Percentiles rank a stretch among this genome's conserved stretches.
These are phyloP conservation scores for Fragilariopsis cylindrus DNA, from an alignment of 108 stramenopile genomes.

Conservation along the genomic window DNA sequence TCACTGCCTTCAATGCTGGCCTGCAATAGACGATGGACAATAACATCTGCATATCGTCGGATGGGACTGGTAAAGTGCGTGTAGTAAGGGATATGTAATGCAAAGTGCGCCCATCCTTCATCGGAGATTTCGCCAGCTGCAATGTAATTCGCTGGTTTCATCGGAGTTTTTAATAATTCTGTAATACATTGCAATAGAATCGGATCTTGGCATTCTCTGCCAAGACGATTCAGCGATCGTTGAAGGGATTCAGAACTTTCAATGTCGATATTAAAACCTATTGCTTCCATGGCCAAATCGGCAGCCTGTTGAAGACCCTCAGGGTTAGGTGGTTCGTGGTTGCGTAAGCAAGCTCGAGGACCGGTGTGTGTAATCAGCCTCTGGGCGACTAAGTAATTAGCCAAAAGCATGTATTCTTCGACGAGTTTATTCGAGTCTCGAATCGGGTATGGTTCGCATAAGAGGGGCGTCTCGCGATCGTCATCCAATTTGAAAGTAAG, in stretches of 20 bases:
- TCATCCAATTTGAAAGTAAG: conserved; percentile 87
- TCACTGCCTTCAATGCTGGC: conserved; percentile 81
- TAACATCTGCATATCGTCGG: conserved; percentile 94
- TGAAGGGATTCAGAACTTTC: conserved; percentile 73
- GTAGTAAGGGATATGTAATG: conserved; percentile 96
- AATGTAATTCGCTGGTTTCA: conserved; percentile 91
- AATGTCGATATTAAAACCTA: conserved; percentile 68
- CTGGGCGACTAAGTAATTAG: conserved; percentile 96
- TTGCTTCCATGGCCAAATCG: conserved; percentile 52
- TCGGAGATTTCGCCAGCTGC: conserved; percentile 73
- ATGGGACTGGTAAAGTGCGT: conserved; percentile 98
- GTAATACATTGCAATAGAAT: conserved; percentile 81
- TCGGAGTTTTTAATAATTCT: conserved; percentile 83
- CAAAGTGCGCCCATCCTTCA: conserved; percentile 86
- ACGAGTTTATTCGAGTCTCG: conserved; percentile 92
- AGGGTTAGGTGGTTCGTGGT: conserved; percentile 69
- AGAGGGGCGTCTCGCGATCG: conserved; percentile 84
- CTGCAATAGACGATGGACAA: conserved; percentile 92
- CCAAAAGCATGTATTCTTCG: conserved; percentile 98
- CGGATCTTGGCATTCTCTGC: conserved; percentile 69
- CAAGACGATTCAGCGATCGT: conserved; percentile 69
- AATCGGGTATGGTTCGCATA: conserved; percentile 86
- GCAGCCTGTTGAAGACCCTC: conserved; percentile 72
- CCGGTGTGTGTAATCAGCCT: conserved; percentile 85
- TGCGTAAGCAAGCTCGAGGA: conserved; percentile 71